phyloP scores from a whole-genome alignment of 495 filamentous ascomycete species.

The Neurospora sp. region DNA sequence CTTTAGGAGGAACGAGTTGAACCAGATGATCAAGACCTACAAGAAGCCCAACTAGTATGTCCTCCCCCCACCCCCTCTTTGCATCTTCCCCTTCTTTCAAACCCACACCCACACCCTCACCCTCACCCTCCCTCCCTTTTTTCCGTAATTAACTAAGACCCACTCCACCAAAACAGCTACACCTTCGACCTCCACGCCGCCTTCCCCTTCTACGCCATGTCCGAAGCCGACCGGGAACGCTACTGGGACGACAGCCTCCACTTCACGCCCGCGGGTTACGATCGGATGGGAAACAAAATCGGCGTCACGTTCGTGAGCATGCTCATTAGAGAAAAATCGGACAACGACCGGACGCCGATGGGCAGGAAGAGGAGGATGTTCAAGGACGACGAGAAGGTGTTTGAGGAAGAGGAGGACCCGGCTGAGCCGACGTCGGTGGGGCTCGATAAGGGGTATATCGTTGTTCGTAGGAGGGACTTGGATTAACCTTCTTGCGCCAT shows the following conservation, averaged over 20 bases:
- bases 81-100: not conserved
- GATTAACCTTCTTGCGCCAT: conserved; percentile 13
- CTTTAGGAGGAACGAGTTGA: conserved; percentile 35
- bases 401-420: conserved; percentile 31
- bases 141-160: not conserved
- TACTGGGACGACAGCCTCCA: conserved; percentile 57
- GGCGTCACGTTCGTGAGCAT: conserved; percentile 36
- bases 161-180: conserved; percentile 22
- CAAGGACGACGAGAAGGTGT: conserved; percentile 26
- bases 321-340: conserved; percentile 26
- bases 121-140: not conserved
- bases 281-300: conserved; percentile 45
- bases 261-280: conserved; percentile 48
- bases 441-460: conserved; percentile 36
- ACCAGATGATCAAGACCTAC: conserved; percentile 40
- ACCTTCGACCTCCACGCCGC: conserved; percentile 42
- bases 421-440: conserved; percentile 14
- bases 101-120: not conserved
- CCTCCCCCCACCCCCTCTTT: not conserved
- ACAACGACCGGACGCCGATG: conserved; percentile 6
- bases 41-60: conserved; percentile 37
- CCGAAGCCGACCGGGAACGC: conserved; percentile 26
- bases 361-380: conserved; percentile 23
- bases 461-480: conserved; percentile 33
- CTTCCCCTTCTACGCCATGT: conserved; percentile 44